phyloP scores from a whole-genome alignment of 2,329 filamentous ascomycete genomes.

The Pseudophaeomoniella oleicola region DNA sequence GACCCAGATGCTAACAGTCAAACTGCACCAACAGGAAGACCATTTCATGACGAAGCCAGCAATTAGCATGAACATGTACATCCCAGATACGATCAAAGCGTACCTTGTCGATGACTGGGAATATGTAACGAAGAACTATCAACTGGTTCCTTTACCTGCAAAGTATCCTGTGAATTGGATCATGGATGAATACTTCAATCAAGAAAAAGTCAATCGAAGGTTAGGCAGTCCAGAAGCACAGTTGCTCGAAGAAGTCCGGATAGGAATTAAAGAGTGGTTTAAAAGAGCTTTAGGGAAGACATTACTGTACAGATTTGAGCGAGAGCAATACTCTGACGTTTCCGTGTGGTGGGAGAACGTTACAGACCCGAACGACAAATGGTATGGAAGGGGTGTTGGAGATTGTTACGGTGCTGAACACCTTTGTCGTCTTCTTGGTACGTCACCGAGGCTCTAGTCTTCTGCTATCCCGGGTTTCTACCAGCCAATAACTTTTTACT shows the following conservation, averaged over 20 bases:
- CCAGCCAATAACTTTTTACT: constrained; percentile 2
- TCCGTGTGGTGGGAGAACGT: not conserved
- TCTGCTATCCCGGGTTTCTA: not conserved
- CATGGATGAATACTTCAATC: constrained; percentile 62
- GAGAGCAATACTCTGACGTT: constrained; percentile 55
- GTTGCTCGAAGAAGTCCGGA: constrained; percentile 77
- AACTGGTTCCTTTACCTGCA: constrained; percentile 74
- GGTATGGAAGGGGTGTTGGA: constrained; percentile 54
- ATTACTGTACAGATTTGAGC: constrained; percentile 86
- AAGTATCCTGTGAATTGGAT: constrained; percentile 61
- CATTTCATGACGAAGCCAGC: constrained; percentile 70
- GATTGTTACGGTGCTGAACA: constrained; percentile 93
- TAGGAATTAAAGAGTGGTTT: constrained; percentile 84
- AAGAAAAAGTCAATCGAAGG: constrained; percentile 52
- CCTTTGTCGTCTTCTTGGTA: constrained; percentile 76
- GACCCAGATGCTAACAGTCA: constrained; percentile 2
- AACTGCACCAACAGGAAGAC: constrained; percentile 55
- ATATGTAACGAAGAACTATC: constrained; percentile 89
- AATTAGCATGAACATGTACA: constrained; percentile 69
- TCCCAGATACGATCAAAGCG: constrained; percentile 82
- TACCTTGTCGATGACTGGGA: constrained; percentile 97
- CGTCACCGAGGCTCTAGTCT: constrained; percentile 15
- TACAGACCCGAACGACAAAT: constrained; percentile 29
- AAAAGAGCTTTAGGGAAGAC: constrained; percentile 79
- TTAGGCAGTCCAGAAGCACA: constrained; percentile 59